Evolutionary conservation across 345 rosid species (phyloP), one percentile per base, ranked within the genome.

Genomic region (Balakata baccata): DNA sequence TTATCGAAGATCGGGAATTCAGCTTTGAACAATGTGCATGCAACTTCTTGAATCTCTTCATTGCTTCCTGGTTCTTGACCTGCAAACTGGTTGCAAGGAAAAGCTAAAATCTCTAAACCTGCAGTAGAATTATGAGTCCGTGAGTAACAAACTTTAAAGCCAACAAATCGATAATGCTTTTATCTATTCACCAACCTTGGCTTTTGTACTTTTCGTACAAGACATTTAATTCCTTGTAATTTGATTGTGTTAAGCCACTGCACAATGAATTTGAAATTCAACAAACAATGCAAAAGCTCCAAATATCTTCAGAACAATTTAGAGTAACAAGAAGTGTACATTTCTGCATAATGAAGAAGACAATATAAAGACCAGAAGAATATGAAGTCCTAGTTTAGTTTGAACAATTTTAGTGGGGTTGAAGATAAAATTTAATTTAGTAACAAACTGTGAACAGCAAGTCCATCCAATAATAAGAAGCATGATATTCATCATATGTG

Each of bases 41-140:
- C 94, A 70, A 82, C 81, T 78, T 92, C 94, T 74, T 92, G 87
- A 75, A 94, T 94, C 77, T 90, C 89, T 79, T 89, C 94, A 76
- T 85, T 94, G 83, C 56, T 87, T 66, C 97, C 98, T n/a, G 94
- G 98, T 75, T 94, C 98, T 82, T 94, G 98, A 63, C 94, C 90
- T 2, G 78, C 86, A 82, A 94, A 94, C 82, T 92, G 98, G 84
- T 94, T 94, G 88, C 98, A 94, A 6, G 98, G 97, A 80, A 92
- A 94, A 71, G 94, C 97, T 58, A 94, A 77, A 82, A 94, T 89
- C 84, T 92, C 97, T 74, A 94, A 82, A 18, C 94, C 98, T 94
- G 84, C 63, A 68, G 22, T 22, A 62, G 66, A 0, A 69, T 43
- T 13, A 51, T 54, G 22, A 20, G 12, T 60, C 69, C n/a, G 69